phyloP scores from a whole-genome alignment of 495 filamentous ascomycete species.

The Ascobolus immersus region DNA sequence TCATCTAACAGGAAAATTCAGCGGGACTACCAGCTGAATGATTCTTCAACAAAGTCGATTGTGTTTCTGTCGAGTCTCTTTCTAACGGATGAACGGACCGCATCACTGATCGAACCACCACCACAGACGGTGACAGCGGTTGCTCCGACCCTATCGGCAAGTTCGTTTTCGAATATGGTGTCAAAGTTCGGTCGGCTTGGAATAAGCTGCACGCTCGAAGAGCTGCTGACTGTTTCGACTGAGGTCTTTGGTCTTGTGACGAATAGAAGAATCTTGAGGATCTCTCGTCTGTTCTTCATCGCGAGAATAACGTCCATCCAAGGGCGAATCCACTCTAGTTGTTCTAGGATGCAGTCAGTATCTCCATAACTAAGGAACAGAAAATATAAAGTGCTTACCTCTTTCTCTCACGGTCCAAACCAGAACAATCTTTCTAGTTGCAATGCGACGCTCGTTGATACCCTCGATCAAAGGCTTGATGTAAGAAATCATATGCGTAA shows the following conservation, averaged over 20 bases:
- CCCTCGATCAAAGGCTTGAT: conserved; percentile 53
- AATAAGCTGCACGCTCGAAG: neutral
- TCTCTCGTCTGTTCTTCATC: conserved; percentile 44
- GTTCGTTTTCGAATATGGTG: conserved; percentile 39
- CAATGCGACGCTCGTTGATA: conserved; percentile 45
- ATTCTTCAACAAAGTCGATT: conserved; percentile 69
- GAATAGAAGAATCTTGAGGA: conserved; percentile 57
- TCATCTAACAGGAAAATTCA: too few relatives aligned
- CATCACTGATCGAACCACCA: conserved; percentile 57
- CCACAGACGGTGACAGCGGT: conserved; percentile 85
- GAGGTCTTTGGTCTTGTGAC: conserved; percentile 60
- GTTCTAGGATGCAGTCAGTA: conserved; percentile 57
- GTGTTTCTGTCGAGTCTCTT: conserved; percentile 33
- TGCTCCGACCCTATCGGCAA: conserved; percentile 50
- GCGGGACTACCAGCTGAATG: conserved; percentile 55
- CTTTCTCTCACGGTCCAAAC: conserved; percentile 79
- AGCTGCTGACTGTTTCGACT: conserved; percentile 27
- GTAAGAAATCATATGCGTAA: conserved; percentile 84
- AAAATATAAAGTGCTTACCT: too few relatives aligned
- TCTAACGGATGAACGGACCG: conserved; percentile 50
- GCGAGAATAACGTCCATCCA: conserved; percentile 45
- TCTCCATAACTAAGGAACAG: conserved; percentile 78
- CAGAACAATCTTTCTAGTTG: conserved; percentile 53
- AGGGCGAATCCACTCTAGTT: conserved; percentile 76
- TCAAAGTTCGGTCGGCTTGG: neutral